Conservation (phyloP, 148 eudicot genomes). For the Silene conica region DNA sequence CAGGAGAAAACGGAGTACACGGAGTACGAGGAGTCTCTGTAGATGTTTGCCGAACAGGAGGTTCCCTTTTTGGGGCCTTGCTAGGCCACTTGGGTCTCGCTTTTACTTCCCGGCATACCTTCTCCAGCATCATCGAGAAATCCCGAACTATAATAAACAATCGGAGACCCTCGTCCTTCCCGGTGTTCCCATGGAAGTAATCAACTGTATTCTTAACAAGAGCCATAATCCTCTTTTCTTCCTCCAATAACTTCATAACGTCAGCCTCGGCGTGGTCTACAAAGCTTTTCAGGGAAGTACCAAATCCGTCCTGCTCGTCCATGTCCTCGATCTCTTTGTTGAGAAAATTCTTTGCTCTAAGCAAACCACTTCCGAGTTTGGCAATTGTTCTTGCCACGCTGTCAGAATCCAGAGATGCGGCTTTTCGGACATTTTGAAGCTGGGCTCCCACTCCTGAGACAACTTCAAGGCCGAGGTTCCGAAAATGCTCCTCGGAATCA, state of each 20-base stretch:
- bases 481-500: slow-evolving; percentile 57
- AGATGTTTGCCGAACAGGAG: slow-evolving; percentile 29
- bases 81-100: slow-evolving; percentile 41
- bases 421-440: slow-evolving; percentile 65
- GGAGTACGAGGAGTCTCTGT: slow-evolving; percentile 35
- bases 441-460: slow-evolving; percentile 61
- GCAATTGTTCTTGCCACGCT: slow-evolving; percentile 49
- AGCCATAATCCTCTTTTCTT: slow-evolving; percentile 70
- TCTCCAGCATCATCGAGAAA: slow-evolving; percentile 60
- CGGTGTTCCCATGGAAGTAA: slow-evolving; percentile 74
- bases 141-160: slow-evolving; percentile 64
- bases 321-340: slow-evolving; percentile 45
- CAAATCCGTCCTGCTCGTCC: slow-evolving; percentile 51
- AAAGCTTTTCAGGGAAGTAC: slow-evolving; percentile 43
- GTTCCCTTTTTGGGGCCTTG: slow-evolving; percentile 33
- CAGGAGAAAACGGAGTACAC: slow-evolving; percentile 29
- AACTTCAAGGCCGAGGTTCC: slow-evolving; percentile 63
- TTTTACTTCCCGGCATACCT: slow-evolving; percentile 65
- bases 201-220: slow-evolving; percentile 61
- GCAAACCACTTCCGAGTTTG: slow-evolving; percentile 45
- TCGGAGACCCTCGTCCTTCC: slow-evolving; percentile 72
- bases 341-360: slow-evolving; percentile 51
- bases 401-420: slow-evolving; percentile 64
- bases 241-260: slow-evolving; percentile 45
- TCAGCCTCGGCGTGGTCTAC: slow-evolving; percentile 56